phyloP scores from a whole-genome alignment of 495 filamentous ascomycete genomes.

The Neurospora africana region DNA sequence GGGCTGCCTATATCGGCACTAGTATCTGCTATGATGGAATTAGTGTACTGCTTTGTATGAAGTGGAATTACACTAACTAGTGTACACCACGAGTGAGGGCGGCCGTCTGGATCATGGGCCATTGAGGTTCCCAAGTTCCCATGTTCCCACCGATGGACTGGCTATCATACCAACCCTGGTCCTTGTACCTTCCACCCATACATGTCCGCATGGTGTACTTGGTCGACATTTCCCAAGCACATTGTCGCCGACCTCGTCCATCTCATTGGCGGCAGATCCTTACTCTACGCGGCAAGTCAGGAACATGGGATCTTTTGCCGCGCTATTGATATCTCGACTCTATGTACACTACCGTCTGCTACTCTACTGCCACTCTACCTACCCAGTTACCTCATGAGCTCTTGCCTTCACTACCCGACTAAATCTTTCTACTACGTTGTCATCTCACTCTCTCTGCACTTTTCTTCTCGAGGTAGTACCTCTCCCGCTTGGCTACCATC shows the following conservation, averaged over 20 bases:
- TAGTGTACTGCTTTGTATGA: neutral
- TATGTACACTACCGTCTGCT: neutral
- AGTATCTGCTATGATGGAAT: neutral
- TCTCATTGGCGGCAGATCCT: neutral
- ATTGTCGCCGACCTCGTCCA: neutral
- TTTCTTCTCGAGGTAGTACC: neutral
- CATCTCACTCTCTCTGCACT: neutral
- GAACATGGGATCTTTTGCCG: conserved; percentile 6
- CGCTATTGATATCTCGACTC: conserved; percentile 9
- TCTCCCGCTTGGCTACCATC: neutral
- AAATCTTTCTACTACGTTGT: conserved; percentile 3
- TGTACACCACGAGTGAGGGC: neutral
- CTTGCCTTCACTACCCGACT: conserved; percentile 3
- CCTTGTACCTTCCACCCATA: neutral
- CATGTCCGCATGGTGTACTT: neutral
- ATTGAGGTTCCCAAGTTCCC: neutral
- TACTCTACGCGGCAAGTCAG: conserved; percentile 1
- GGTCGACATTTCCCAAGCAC: conserved; percentile 3
- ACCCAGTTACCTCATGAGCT: neutral
- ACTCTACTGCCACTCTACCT: neutral
- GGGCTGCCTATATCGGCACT: neutral
- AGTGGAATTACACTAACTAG: neutral
- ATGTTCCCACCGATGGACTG: neutral
- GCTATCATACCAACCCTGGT: neutral
- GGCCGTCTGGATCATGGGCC: neutral